A percentile compares a stretch with the other conserved stretches of the same genome.
Conservation (phyloP, 179 eudicot species). For the Corrigiola litoralis region DNA sequence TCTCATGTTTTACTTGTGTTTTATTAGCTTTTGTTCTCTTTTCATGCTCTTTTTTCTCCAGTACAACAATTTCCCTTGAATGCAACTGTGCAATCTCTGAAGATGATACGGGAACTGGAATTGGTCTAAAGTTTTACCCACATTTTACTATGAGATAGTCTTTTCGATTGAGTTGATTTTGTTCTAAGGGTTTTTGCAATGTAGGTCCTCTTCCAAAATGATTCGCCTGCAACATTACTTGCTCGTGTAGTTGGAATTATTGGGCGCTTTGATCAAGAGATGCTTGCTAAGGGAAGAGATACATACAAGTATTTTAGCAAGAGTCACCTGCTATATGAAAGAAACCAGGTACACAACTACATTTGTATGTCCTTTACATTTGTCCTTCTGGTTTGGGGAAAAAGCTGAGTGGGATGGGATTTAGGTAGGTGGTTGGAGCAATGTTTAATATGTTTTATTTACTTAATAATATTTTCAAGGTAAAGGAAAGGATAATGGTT, state of each 20-base stretch:
- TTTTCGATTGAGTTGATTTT: slow-evolving; percentile 1
- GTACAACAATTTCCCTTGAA: neutral
- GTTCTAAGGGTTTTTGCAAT: slow-evolving; percentile 5
- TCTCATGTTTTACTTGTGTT: neutral
- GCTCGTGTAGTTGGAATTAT: slow-evolving; percentile 93
- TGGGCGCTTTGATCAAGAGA: slow-evolving; percentile 69
- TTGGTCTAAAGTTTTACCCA: neutral
- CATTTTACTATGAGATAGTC: neutral
- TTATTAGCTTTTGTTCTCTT: neutral
- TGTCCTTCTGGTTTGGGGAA: neutral
- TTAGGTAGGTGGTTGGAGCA: no score
- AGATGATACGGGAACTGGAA: neutral
- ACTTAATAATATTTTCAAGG: no score
- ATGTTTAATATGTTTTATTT: no score
- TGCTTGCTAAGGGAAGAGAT: slow-evolving; percentile 96
- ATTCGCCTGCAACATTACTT: slow-evolving; percentile 94
- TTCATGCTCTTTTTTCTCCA: neutral
- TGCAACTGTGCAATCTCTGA: neutral
- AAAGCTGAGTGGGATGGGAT: no score
- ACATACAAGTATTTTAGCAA: slow-evolving; percentile 92
- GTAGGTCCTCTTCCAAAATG: slow-evolving; percentile 98
- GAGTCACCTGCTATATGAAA: slow-evolving; percentile 96
- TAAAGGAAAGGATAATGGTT: no score
- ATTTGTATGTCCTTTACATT: neutral
- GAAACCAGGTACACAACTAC: slow-evolving; percentile 70